Conservation (phyloP, 169 alveolate genomes). For the Cryptosporidium meleagridis region DNA sequence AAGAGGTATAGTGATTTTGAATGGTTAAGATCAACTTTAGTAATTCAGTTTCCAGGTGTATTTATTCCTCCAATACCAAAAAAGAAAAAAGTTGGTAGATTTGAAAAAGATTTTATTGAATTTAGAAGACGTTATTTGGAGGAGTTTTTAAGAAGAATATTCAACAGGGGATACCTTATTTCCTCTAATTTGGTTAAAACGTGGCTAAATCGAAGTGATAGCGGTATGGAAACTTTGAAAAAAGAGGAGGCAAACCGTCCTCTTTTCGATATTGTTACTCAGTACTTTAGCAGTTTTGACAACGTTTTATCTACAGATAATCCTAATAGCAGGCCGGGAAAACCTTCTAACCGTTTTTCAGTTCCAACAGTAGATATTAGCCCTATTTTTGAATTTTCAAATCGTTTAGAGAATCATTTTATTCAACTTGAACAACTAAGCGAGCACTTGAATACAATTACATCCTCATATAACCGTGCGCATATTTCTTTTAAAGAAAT, state of each 20-base stretch:
- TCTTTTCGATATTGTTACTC: slow-evolving; percentile 62
- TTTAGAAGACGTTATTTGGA: slow-evolving; percentile 79
- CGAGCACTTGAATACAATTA: slow-evolving; percentile 45
- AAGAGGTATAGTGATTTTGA: slow-evolving; percentile 82
- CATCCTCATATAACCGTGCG: slow-evolving; percentile 25
- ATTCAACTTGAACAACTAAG: slow-evolving; percentile 54
- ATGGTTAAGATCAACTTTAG: slow-evolving; percentile 80
- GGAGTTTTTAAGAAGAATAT: slow-evolving; percentile 78
- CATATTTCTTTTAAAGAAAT: slow-evolving; percentile 23
- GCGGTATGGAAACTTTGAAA: slow-evolving; percentile 68
- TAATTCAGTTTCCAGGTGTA: slow-evolving; percentile 77
- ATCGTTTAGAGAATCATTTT: slow-evolving; percentile 43
- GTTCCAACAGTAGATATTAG: slow-evolving; percentile 69
- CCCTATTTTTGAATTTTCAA: slow-evolving; percentile 52
- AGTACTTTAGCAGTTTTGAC: slow-evolving; percentile 68
- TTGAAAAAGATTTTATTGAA: slow-evolving; percentile 76
- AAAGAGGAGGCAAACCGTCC: slow-evolving; percentile 70
- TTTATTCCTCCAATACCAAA: slow-evolving; percentile 82
- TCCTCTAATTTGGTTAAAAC: slow-evolving; percentile 47
- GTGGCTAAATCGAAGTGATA: slow-evolving; percentile 66
- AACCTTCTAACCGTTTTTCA: slow-evolving; percentile 56
- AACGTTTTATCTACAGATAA: slow-evolving; percentile 39
- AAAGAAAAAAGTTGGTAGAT: slow-evolving; percentile 81
- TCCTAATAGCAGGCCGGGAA: slow-evolving; percentile 9
- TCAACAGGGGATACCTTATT: slow-evolving; percentile 73